Evolutionary conservation across 164 flowering plant species (phyloP), one percentile per base, ranked within the genome.

Genomic region (Vitis cinerea): DNA sequence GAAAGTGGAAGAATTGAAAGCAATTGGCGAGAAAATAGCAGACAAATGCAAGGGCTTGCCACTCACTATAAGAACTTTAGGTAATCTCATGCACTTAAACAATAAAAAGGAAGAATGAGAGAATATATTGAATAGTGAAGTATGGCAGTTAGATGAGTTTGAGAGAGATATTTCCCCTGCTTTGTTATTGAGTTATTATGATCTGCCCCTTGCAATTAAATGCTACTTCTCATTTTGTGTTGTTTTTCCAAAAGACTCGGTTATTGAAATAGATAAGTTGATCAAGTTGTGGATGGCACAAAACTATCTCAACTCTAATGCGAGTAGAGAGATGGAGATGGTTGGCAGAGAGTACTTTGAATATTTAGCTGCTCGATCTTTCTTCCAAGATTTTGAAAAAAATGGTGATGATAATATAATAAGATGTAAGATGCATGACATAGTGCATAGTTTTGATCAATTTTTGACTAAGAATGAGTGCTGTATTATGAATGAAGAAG

Each of bases 201-300:
- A 31, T 31, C 44, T 31, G 6, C 44, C 44, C 0, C 37, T 70
- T 8, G 8, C 51, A 10, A 2, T 55, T 4, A 69, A 57, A 52
- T 59, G 69, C 3, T 73, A 72, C 53, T 70, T 77, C 23, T 54
- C 72, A 54, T 77, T 69, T 14, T 76, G 79, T 66, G 72, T 66
- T 3, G 23, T 76, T 9, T 72, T 76, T 52, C 79, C 69, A 2
- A 67, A 72, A 44, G 71, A 71, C 16, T 13, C 27, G 10, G 13
- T 3, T 11, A 47, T 71, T 8, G 50, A 56, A 5, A 71, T 31
- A 37, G 15, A 61, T 3, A 30, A 37, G 0, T 66, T 75, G 44
- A 63, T 75, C 3, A 8, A 37, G 23, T 15, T 52, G 17, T 75
- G 78, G 78, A 75, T 71, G 71, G 44, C 78, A 12, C 67, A 71